Evolutionary conservation across 1,284 basidiomycete genomes (phyloP).

Genomic region (Microbotryum lychnidis-dioicae): DNA sequence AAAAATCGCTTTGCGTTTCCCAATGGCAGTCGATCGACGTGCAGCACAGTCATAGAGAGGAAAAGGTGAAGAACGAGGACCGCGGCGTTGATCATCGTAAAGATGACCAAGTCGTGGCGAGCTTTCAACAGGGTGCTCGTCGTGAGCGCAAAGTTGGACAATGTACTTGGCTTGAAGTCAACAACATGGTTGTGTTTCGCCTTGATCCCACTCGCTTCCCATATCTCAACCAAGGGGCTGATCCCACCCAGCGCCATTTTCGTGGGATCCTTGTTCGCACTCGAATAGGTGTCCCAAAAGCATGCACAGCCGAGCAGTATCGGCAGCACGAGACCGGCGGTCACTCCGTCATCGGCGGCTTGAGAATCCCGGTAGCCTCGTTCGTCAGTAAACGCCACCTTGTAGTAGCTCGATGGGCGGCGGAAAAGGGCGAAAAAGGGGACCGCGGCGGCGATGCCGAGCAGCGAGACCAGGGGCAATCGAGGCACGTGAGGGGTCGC

Average conservation of each 20-base stretch:
- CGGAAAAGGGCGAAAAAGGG: conserved; percentile 35
- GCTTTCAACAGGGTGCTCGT: conserved; percentile 33
- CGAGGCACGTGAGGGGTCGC: conserved; percentile 14
- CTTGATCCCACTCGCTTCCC: conserved; percentile 32
- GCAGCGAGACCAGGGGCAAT: conserved; percentile 24
- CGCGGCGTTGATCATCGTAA: conserved; percentile 39
- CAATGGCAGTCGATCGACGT: conserved; percentile 34
- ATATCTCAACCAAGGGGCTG: conserved; percentile 31
- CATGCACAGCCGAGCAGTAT: conserved; percentile 32
- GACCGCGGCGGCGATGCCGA: conserved; percentile 23
- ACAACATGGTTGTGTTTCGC: background rate
- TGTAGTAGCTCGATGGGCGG: conserved; percentile 22
- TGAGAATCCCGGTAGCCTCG: conserved; percentile 34
- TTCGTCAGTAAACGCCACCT: conserved; percentile 37
- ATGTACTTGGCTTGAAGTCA: too few relatives aligned
- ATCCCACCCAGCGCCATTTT: conserved; percentile 23
- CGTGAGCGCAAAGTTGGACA: conserved; percentile 30
- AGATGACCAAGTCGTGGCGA: conserved; percentile 38
- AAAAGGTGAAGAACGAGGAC: conserved; percentile 37
- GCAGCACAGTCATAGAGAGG: conserved; percentile 34
- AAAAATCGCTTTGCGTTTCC: conserved; percentile 38
- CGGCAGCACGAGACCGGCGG: conserved; percentile 32
- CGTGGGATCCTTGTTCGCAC: background rate
- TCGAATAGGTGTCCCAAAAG: conserved; percentile 32
- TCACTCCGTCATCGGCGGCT: conserved; percentile 35